phyloP scores from a whole-genome alignment of 148 eudicot species.

The Bassia scoparia region DNA sequence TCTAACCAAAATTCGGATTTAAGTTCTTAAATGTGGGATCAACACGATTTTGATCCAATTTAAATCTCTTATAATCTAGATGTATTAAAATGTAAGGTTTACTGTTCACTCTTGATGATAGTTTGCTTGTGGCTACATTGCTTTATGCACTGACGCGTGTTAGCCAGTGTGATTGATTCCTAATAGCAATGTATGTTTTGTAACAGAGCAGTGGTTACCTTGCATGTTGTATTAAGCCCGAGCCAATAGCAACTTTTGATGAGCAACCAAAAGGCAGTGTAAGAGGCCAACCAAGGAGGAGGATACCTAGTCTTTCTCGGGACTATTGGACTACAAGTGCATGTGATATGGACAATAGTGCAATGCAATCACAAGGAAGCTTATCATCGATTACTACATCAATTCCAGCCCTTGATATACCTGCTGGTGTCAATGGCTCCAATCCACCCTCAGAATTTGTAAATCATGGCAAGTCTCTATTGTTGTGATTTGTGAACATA shows the following conservation, averaged over 20 bases:
- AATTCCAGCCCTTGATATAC: slow-evolving; percentile 42
- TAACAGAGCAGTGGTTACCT: slow-evolving; percentile 87
- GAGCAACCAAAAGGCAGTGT: slow-evolving; percentile 36
- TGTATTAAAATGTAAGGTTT: neutral
- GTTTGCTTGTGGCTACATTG: neutral
- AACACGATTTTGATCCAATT: neutral
- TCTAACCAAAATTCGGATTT: neutral
- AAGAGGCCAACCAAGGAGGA: slow-evolving; percentile 21
- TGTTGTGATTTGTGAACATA: neutral
- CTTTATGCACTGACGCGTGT: neutral
- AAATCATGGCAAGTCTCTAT: slow-evolving; percentile 60
- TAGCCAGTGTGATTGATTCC: slow-evolving; percentile 26
- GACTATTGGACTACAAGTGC: slow-evolving; percentile 64
- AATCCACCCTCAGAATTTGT: slow-evolving; percentile 58
- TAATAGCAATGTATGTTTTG: slow-evolving; percentile 52
- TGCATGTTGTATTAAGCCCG: slow-evolving; percentile 49
- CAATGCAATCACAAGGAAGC: slow-evolving; percentile 59
- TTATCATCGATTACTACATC: slow-evolving; percentile 59
- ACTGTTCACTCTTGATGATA: neutral
- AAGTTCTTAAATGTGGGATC: neutral
- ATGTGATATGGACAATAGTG: slow-evolving; percentile 64
- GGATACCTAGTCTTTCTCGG: slow-evolving; percentile 34
- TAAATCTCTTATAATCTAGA: neutral
- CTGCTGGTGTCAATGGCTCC: slow-evolving; percentile 41
- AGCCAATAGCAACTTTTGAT: slow-evolving; percentile 27